Evolutionary conservation across 106 monocot genomes (phyloP).

Genomic region (Acanthochlamys bracteata): DNA sequence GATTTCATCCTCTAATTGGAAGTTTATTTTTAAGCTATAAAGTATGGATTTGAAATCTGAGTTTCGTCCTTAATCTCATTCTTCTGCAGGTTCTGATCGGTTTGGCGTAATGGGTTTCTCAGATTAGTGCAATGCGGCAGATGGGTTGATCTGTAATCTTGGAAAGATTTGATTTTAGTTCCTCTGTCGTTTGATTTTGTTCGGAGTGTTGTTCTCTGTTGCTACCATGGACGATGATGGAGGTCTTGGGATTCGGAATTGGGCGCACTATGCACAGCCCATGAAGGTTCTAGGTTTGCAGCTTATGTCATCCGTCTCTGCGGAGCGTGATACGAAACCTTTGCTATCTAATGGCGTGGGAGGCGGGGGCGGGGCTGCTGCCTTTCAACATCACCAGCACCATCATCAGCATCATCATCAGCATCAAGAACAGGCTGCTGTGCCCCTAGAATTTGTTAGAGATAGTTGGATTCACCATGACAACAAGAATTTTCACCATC

Average conservation of each 20-base stretch:
- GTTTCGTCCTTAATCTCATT: not conserved
- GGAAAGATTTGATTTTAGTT: not conserved
- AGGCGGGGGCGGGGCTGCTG: not conserved
- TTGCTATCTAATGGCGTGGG: constrained; percentile 19
- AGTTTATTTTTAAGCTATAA: not conserved
- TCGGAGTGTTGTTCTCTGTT: not conserved
- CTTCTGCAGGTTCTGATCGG: not conserved
- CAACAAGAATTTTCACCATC: constrained; percentile 27
- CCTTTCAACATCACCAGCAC: not conserved
- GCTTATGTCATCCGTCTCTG: constrained; percentile 46
- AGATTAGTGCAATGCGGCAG: constrained; percentile 10
- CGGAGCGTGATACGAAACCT: constrained; percentile 51
- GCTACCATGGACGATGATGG: constrained; percentile 59
- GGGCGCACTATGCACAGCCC: constrained; percentile 52
- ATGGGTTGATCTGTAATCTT: constrained; percentile 10
- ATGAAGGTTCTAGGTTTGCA: constrained; percentile 54
- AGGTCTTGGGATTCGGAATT: constrained; percentile 40
- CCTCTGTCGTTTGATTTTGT: not conserved
- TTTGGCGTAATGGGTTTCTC: constrained; percentile 9
- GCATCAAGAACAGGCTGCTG: constrained; percentile 11
- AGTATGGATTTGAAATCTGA: not conserved
- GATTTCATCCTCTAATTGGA: not conserved
- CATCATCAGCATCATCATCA: not conserved
- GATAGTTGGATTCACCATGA: constrained; percentile 33
- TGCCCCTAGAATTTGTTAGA: constrained; percentile 32